These are phyloP conservation scores for Nakaseomyces delphensis DNA, from an alignment of 1,139 yeast genomes.

Conservation along the genomic window DNA sequence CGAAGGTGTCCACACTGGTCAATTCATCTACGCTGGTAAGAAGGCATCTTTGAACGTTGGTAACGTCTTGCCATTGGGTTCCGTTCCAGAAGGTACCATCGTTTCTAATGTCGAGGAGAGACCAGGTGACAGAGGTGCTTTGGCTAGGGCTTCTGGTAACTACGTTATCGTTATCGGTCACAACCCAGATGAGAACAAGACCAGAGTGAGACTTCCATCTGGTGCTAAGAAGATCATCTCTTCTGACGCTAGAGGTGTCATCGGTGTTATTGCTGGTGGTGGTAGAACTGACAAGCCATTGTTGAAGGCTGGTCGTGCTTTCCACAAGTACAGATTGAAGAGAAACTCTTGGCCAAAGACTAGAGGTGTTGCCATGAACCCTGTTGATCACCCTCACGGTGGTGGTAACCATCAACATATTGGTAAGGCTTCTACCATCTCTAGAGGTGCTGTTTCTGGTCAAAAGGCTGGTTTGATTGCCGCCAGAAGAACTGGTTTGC, in stretches of 20 bases:
- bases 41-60: conserved; percentile 96
- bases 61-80: conserved; percentile 92
- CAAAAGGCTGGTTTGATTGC: conserved; percentile 99
- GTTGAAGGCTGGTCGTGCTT: conserved; percentile 99
- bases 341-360: conserved; percentile 99
- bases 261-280: conserved; percentile 99
- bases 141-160: conserved; percentile 99
- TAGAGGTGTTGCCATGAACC: conserved; percentile 99
- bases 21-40: conserved; percentile 97
- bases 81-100: conserved; percentile 99
- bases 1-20: conserved; percentile 99
- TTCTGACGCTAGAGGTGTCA: conserved; percentile 97
- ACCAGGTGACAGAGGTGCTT: conserved; percentile 99
- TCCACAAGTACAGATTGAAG: conserved; percentile 98
- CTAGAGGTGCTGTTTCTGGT: conserved; percentile 99
- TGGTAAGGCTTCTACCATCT: conserved; percentile 99
- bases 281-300: conserved; percentile 99
- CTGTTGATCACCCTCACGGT: conserved; percentile 99
- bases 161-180: conserved; percentile 98
- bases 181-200: conserved; percentile 98
- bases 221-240: conserved; percentile 97
- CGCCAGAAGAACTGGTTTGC: conserved; percentile 99
- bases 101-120: conserved; percentile 97
- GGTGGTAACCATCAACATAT: conserved; percentile 99
- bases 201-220: conserved; percentile 98